phyloP scores from a whole-genome alignment of 352 stramenopile species.

The Vaucheria bursata region DNA sequence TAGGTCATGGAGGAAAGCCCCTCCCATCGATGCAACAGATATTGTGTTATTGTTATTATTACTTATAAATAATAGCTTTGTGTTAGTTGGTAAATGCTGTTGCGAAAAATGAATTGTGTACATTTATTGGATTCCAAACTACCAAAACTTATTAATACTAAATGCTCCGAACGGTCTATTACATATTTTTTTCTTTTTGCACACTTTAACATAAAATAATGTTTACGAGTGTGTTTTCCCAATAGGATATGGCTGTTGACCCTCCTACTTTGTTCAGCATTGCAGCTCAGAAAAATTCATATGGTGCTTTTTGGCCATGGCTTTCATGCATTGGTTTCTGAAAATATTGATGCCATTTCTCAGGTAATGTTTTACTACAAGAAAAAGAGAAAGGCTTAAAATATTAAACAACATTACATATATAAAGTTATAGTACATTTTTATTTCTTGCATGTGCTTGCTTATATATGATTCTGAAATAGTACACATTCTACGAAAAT shows the following conservation, averaged over 20 bases:
- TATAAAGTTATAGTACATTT: too few species aligned
- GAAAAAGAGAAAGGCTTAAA: too few species aligned
- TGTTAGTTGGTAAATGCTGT: too few species aligned
- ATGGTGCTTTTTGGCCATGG: not conserved
- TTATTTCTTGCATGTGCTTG: too few species aligned
- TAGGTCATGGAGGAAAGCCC: too few species aligned
- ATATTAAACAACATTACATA: too few species aligned
- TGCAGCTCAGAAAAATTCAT: not conserved
- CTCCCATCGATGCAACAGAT: too few species aligned
- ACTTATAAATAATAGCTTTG: not conserved
- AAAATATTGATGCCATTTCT: not conserved
- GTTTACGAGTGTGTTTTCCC: not conserved
- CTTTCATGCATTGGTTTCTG: not conserved
- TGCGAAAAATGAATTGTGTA: not conserved
- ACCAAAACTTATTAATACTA: not conserved
- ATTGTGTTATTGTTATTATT: too few species aligned
- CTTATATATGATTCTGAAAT: too few species aligned
- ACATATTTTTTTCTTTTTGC: not conserved
- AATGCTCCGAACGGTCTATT: not conserved
- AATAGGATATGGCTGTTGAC: not conserved
- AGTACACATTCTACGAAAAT: too few species aligned
- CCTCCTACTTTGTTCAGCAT: not conserved
- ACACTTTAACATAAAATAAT: not conserved
- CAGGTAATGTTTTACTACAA: too few species aligned
- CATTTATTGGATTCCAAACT: not conserved